Evolutionary conservation across 2,329 filamentous ascomycete genomes (phyloP).

Genomic region (Pestalotiopsis sp.): DNA sequence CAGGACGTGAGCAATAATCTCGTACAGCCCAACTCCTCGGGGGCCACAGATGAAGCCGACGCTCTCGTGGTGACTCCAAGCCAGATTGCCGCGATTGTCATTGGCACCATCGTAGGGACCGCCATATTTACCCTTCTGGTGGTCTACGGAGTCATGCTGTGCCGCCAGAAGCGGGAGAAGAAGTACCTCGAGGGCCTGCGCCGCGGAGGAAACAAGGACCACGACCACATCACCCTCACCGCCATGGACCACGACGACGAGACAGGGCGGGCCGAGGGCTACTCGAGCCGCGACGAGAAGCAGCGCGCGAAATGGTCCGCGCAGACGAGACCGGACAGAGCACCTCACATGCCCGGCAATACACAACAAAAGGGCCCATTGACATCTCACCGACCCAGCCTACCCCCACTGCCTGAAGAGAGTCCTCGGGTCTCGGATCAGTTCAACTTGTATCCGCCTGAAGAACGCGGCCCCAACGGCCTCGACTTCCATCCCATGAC

Average conservation of each 20-base stretch:
- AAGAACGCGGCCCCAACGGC: background rate
- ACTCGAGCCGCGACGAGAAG: background rate
- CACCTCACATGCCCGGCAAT: background rate
- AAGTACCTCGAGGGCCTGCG: background rate
- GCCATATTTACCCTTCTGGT: slow-evolving; percentile 9
- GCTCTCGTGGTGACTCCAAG: slow-evolving; percentile 5
- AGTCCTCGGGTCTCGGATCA: slow-evolving; percentile 6
- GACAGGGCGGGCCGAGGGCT: background rate
- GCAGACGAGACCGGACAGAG: background rate
- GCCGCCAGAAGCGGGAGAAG: background rate
- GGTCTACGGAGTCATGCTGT: background rate
- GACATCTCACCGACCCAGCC: background rate
- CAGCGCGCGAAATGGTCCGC: background rate
- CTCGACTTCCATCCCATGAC: slow-evolving; percentile 2
- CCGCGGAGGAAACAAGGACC: background rate
- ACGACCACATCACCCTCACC: background rate
- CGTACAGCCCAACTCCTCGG: slow-evolving; percentile 6
- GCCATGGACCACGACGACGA: slow-evolving; percentile 1
- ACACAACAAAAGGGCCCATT: background rate
- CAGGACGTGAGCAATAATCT: background rate
- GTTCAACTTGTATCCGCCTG: background rate
- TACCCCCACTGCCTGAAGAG: slow-evolving; percentile 5
- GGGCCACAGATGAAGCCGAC: background rate
- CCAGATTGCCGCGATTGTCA: slow-evolving; percentile 12
- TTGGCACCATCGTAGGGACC: slow-evolving; percentile 15